phyloP scores from a whole-genome alignment of 805 yeast genomes.

The Saccharomycopsis capsularis region DNA sequence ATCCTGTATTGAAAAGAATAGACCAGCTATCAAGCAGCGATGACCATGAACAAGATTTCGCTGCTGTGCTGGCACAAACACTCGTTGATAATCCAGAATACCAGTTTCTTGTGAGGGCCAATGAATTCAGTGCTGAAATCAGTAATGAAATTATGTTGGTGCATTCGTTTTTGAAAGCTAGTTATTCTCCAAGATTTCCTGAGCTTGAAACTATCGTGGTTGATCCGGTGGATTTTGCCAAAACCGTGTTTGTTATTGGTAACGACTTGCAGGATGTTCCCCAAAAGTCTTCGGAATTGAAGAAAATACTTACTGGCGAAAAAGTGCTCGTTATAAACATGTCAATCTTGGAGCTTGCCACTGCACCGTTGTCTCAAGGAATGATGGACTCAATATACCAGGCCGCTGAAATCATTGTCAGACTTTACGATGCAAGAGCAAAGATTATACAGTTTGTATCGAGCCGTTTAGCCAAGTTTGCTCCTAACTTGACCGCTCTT shows the following conservation, averaged over 20 bases:
- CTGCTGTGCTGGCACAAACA: neutral
- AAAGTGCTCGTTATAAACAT: constrained; percentile 66
- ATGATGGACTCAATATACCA: constrained; percentile 35
- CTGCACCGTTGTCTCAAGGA: constrained; percentile 25
- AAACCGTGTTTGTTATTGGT: constrained; percentile 44
- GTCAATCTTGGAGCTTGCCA: constrained; percentile 50
- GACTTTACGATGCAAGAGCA: constrained; percentile 37
- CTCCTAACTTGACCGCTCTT: constrained; percentile 74
- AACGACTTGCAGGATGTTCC: constrained; percentile 33
- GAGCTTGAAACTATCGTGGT: constrained; percentile 61
- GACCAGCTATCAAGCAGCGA: neutral
- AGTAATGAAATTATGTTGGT: constrained; percentile 46
- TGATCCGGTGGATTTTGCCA: constrained; percentile 56
- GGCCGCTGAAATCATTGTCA: constrained; percentile 43
- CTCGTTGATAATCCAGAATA: constrained; percentile 3
- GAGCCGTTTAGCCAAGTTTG: constrained; percentile 46
- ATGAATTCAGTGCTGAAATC: constrained; percentile 47
- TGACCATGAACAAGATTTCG: neutral
- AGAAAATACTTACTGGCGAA: constrained; percentile 44
- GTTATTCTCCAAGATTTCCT: constrained; percentile 58
- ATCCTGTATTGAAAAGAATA: constrained; percentile 2
- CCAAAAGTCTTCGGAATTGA: constrained; percentile 30
- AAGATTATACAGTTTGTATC: constrained; percentile 50
- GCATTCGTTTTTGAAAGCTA: constrained; percentile 41
- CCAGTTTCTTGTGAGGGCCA: constrained; percentile 44